A percentile compares a stretch with the other conserved stretches of the same genome.
phyloP scores from a whole-genome alignment of 2,329 filamentous ascomycete species.

The Ophiostoma pallidulum region DNA sequence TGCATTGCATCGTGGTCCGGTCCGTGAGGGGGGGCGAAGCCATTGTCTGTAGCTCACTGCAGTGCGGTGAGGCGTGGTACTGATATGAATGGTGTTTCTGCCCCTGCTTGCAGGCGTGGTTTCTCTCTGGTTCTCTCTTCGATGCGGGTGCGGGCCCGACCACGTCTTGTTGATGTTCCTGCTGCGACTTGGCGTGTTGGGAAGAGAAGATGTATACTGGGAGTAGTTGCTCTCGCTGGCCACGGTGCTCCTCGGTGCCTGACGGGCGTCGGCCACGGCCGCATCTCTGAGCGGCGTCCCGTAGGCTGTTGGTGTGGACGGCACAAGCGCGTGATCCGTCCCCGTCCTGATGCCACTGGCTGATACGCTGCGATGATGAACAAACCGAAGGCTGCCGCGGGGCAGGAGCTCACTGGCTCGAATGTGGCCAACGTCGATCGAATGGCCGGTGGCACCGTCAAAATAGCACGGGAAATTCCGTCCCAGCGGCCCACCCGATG shows the following conservation, averaged over 20 bases:
- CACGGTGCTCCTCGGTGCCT: background rate
- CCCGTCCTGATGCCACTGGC: background rate
- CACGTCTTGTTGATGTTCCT: slow-evolving; percentile 11
- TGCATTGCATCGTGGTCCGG: no score
- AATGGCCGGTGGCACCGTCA: background rate
- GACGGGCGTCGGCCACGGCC: background rate
- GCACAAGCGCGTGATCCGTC: background rate
- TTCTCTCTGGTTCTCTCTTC: slow-evolving; percentile 12
- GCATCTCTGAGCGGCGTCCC: background rate
- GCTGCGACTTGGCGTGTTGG: background rate
- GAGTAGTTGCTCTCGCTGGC: slow-evolving; percentile 12
- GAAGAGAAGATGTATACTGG: background rate
- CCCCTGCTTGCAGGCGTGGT: background rate
- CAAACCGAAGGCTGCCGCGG: slow-evolving; percentile 49
- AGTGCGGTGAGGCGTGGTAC: background rate
- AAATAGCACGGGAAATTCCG: background rate
- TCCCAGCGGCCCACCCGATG: background rate
- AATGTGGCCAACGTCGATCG: background rate
- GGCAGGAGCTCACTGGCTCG: slow-evolving; percentile 24
- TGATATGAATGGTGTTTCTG: slow-evolving; percentile 5
- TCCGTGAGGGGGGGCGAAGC: background rate
- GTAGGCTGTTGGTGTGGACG: background rate
- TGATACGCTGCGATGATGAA: slow-evolving; percentile 15
- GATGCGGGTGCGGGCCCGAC: slow-evolving; percentile 3
- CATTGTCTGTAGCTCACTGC: slow-evolving; percentile 7